Evolutionary conservation across 2,329 filamentous ascomycete species (phyloP), one percentile per base, ranked within the genome.

Genomic region (Fusarium illudens): DNA sequence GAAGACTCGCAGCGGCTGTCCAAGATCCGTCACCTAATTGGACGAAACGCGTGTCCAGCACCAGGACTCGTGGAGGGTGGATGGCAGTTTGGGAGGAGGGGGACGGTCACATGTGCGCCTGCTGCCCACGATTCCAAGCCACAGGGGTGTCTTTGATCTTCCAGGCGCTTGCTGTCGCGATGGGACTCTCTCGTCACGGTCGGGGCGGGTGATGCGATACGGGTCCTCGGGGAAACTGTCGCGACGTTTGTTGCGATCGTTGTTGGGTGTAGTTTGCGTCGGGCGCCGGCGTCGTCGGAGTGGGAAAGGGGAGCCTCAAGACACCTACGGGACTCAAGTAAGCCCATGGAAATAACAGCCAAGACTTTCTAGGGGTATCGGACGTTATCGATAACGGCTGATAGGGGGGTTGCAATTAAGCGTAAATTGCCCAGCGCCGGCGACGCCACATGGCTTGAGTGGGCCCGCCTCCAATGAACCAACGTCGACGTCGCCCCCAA

Each of bases 81-180:
- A 68, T 67, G 64, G 52, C 55, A 53, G 61, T 61, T 59, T 59
- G 52, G 70, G 65, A 71, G 67, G 67, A 67, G 68, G 65, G 25
- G 60, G 57, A 65, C 49, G 64, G 71, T 74, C 71, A 74, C 72
- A 74, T 74, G 71, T 70, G 67, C 64, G 70, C 66, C 68, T 65
- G 59, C 42, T 63, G 58, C 50, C 58, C 60, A 53, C 58, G 55
- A 70, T 51, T 57, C 55, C 52, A 71, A 71, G 68, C 61, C 59
- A 65, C 65, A 63, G 44, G 29, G 56, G 57, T 65, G 56, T 68
- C 62, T 64, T 64, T 44, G 39, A 53, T 71, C 59, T 58, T 64
- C 56, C 42, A 36, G 48, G 46, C 34, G 64, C 48, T 54, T 30
- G 57, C 44, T 27, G 62, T 67, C 60, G 64, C 52, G 58, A 46